Evolutionary conservation across 257 asterid genomes (phyloP), one percentile per base, ranked within the genome.

Genomic region (Solanum rostratum): DNA sequence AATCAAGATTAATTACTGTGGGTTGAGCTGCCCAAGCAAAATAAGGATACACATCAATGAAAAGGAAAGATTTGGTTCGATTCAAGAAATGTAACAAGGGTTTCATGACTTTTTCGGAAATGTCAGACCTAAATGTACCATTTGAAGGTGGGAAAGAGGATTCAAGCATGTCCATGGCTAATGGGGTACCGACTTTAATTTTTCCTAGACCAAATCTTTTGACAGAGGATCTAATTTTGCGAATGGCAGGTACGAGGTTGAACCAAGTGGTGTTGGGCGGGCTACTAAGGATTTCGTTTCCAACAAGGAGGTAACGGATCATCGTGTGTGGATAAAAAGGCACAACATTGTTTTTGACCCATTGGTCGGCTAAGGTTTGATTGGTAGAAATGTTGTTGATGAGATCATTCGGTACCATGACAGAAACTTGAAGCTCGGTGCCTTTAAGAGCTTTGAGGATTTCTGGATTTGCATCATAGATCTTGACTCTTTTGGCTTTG

Each of bases 231-330:
- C 98, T 86, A 87, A 96, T 95, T 87, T 80, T 90, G 24, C 92
- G 90, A 92, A 96, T 95, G 30, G 98, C 97, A 2, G 98, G 99
- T 24, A 96, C 99, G 27, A 96, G 94, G 41, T 89, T 52, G 88
- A 91, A 93, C 99, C 98, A 95, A 85, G 99, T 95, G 29, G 97
- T 60, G 39, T 91, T 91, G 0, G 95, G 94, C 54, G 83, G 91
- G 89, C 83, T 90, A 91, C 97, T 93, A 5, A 95, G 89, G 85
- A 96, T 93, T 76, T 96, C 99, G 82, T 96, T 96, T 43, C 99
- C 99, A 43, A 96, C 90, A 9, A 96, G 92, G 76, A 96, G 94
- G 95, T 96, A 96, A 50, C 97, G 97, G 86, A 95, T 95, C 89
- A 88, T 91, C 4, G 97, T 92, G 27, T 90, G 24, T 20, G 93